phyloP scores from a whole-genome alignment of 176 grass and related monocot genomes.

The Olyra latifolia region DNA sequence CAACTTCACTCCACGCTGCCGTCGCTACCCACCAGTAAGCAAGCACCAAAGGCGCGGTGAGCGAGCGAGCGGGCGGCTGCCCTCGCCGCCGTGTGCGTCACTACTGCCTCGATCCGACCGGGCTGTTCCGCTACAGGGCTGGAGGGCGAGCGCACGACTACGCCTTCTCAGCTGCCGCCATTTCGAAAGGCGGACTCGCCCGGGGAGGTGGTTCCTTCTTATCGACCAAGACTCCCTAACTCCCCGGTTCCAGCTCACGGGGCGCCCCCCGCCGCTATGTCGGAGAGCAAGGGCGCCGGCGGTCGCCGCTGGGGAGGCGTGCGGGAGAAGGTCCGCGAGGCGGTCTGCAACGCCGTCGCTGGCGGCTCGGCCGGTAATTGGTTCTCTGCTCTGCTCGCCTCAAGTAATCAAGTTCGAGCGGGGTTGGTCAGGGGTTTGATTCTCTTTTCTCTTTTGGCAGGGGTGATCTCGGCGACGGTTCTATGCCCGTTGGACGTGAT shows the following conservation, averaged over 20 bases:
- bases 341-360: constrained; percentile 57
- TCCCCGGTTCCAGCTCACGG: background rate
- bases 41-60: background rate
- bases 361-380: constrained; percentile 64
- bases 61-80: background rate
- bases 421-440: constrained; percentile 4
- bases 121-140: background rate
- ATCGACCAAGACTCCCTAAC: background rate
- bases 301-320: background rate
- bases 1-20: background rate
- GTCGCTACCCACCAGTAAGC: background rate
- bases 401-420: background rate
- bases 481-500: constrained; percentile 90
- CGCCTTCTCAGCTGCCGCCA: background rate
- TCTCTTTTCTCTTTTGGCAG: constrained; percentile 26
- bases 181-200: constrained; percentile 8
- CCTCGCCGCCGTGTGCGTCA: background rate
- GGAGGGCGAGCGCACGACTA: background rate
- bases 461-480: constrained; percentile 70
- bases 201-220: background rate
- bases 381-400: background rate
- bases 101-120: background rate
- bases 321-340: constrained; percentile 35
- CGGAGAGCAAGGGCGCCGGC: constrained; percentile 12
- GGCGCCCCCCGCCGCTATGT: constrained; percentile 18